Percentiles rank a stretch among this genome's conserved stretches.
Evolutionary conservation across 2,329 filamentous ascomycete species (phyloP).

Genomic region (Apiospora hydei): DNA sequence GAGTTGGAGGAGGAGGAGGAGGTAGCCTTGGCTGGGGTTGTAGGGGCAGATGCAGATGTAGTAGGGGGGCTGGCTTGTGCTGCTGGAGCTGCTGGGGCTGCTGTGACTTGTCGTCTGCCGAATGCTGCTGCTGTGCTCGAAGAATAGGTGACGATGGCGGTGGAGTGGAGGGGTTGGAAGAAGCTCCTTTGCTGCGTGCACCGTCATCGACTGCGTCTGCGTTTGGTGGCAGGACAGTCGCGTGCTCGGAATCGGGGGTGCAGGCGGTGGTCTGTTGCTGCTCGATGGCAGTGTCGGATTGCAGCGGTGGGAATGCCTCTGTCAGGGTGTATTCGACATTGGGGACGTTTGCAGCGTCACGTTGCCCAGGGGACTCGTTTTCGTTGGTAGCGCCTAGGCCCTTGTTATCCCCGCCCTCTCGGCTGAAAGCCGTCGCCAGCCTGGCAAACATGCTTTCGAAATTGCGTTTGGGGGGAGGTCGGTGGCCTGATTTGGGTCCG

Average conservation of each 20-base stretch:
- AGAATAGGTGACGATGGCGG: constrained; percentile 15
- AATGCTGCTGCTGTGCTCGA: constrained; percentile 24
- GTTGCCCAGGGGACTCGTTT: constrained; percentile 16
- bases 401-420: constrained; percentile 16
- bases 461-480: constrained; percentile 8
- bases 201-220: neutral
- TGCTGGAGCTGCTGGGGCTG: neutral
- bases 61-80: constrained; percentile 19
- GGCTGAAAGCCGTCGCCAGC: constrained; percentile 12
- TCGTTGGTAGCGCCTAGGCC: constrained; percentile 4
- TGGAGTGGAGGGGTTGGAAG: constrained; percentile 30
- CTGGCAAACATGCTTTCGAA: constrained; percentile 8
- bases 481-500: constrained; percentile 9
- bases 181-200: constrained; percentile 4
- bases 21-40: constrained; percentile 16
- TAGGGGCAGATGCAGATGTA: constrained; percentile 18
- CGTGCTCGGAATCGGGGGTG: neutral
- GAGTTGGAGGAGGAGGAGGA: neutral
- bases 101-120: neutral
- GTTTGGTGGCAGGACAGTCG: neutral
- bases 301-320: constrained; percentile 29
- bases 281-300: neutral
- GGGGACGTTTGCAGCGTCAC: constrained; percentile 11
- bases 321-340: constrained; percentile 34
- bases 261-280: neutral